phyloP scores from a whole-genome alignment of 129 eudicot genomes.

The Arctium minus region DNA sequence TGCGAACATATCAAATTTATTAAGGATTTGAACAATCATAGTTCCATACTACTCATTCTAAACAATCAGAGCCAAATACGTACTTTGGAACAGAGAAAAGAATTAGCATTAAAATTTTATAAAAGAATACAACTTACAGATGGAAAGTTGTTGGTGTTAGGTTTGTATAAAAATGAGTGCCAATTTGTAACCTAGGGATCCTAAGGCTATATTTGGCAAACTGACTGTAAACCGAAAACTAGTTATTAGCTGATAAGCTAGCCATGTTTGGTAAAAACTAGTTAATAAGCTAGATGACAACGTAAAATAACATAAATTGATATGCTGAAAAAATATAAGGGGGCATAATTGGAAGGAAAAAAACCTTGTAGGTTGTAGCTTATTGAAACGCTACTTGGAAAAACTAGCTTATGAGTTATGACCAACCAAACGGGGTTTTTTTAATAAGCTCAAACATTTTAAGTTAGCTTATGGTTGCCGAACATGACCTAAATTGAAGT shows the following conservation, averaged over 20 bases:
- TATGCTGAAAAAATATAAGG: neutral
- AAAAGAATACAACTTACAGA: neutral
- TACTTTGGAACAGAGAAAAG: neutral
- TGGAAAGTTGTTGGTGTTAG: neutral
- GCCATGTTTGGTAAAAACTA: neutral
- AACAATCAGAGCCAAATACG: neutral
- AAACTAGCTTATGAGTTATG: neutral
- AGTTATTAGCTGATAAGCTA: neutral
- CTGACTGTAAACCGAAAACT: neutral
- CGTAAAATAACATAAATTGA: neutral
- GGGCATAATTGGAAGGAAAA: neutral
- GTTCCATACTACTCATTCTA: neutral
- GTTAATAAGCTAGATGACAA: neutral
- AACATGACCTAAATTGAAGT: neutral
- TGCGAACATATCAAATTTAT: slow-evolving; percentile 36
- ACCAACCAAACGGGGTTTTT: neutral
- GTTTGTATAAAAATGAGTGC: neutral
- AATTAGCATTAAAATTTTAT: neutral
- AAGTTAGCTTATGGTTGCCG: neutral
- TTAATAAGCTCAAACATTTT: neutral
- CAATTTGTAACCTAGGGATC: too few relatives aligned
- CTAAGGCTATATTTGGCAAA: neutral
- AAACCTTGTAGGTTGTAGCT: neutral
- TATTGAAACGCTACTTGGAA: neutral
- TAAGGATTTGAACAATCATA: slow-evolving; percentile 42